Evolutionary conservation across 345 rosid genomes (phyloP).

Genomic region (Populus tremula): DNA sequence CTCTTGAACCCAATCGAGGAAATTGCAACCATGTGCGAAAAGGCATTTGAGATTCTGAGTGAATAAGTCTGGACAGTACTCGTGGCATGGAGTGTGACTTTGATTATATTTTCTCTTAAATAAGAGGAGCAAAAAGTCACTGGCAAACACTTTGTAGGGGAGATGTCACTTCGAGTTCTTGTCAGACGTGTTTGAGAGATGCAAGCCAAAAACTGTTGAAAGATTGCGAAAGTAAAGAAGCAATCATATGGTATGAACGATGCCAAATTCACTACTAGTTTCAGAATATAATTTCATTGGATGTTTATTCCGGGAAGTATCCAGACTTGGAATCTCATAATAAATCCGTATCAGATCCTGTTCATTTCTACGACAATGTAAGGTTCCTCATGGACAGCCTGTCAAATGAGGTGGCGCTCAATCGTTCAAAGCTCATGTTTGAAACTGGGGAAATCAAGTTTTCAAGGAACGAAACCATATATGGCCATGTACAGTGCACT

Average conservation of each 20-base stretch:
- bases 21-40: no score
- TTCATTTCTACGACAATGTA: slow-evolving; percentile 6
- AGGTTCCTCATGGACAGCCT: slow-evolving; percentile 19
- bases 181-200: slow-evolving; percentile 26
- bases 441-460: slow-evolving; percentile 25
- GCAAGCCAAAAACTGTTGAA: slow-evolving; percentile 24
- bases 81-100: no score
- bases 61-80: no score
- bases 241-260: slow-evolving; percentile 32
- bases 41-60: no score
- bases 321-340: slow-evolving; percentile 10
- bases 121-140: background rate
- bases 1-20: no score
- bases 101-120: no score
- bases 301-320: slow-evolving; percentile 32
- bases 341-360: slow-evolving; percentile 20
- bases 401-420: slow-evolving; percentile 12
- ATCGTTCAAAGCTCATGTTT: slow-evolving; percentile 25
- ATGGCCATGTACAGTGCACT: slow-evolving; percentile 41
- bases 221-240: slow-evolving; percentile 17
- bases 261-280: slow-evolving; percentile 42
- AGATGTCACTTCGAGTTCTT: slow-evolving; percentile 14
- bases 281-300: background rate
- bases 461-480: slow-evolving; percentile 10
- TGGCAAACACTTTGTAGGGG: slow-evolving; percentile 40